Base-by-base conservation (phyloP, 2,329 filamentous ascomycete species). In the Dryadomyces quercus-mongolicae region DNA sequence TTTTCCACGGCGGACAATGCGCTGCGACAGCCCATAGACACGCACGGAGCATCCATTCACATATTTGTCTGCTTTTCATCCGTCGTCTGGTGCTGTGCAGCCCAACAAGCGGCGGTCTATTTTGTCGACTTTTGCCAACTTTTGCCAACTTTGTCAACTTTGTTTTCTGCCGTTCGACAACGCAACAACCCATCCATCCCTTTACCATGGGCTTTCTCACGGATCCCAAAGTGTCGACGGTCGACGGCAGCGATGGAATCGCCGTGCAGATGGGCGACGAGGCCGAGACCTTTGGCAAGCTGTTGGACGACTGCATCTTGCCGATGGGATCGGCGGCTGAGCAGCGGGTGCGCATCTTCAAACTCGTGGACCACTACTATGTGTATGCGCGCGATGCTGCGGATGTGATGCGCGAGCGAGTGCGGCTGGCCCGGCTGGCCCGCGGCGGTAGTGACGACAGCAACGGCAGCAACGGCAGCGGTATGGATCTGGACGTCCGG, bases 211-310 rank as follows among this genome's bases (percentile, higher is more conserved):
- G 42, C 12, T n/a, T 3, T 16, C n/a, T 18, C 12, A 44, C 10
- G 2, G 15, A 15, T 16, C 8, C 38, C 16, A 16, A 22, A 8
- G 44, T 44, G 22, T 18, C 40, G 18, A 51, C 22, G 20, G 31
- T 66, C 54, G 58, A 56, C 58, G 55, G 80, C 88, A n/a, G 44
- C 60, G 38, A 21, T 22, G 51, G 48, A 16, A 18, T 38, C 12
- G n/a, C 22, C 25, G 53, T 5, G 18, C 49, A 49, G 16, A 9
- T 54, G 36, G 86, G 86, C 51, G 81, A 84, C 58, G 89, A 95
- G 68, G 88, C 95, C 56, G 89, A 95, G 70, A 78, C 82, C 47
- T 96, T 96, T 65, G 90, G 91, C 42, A 85, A 86, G 64, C 80
- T 81, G 52, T 77, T 96, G 21, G 91, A 96, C 69, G 78, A 82